Conservation (phyloP, 768 basidiomycete genomes). For the Neoboletus subvelutipes region DNA sequence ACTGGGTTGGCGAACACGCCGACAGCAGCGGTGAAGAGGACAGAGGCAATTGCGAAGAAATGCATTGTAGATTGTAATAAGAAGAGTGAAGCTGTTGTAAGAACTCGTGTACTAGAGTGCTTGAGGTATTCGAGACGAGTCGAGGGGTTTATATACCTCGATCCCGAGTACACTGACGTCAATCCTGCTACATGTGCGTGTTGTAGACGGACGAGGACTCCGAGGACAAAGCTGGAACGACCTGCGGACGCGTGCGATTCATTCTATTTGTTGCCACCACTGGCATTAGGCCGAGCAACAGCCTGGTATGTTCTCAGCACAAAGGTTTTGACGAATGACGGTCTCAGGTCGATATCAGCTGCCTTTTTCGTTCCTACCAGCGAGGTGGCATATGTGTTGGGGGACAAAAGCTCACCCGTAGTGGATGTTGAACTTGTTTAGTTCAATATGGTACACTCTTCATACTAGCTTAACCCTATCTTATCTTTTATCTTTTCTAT, state of each 20-base stretch:
- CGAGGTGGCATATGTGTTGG: not conserved
- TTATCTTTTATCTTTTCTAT: no score
- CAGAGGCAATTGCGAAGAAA: slow-evolving; percentile 7
- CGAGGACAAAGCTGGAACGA: not conserved
- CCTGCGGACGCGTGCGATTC: not conserved
- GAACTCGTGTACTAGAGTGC: slow-evolving; percentile 10
- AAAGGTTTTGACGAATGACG: not conserved
- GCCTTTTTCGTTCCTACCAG: not conserved
- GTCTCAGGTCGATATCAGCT: not conserved
- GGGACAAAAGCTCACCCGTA: not conserved
- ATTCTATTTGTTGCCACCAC: not conserved
- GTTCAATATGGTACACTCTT: no score
- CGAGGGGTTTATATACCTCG: slow-evolving; percentile 14
- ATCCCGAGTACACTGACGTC: not conserved
- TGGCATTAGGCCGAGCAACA: not conserved
- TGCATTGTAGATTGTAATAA: slow-evolving; percentile 10
- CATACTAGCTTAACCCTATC: no score
- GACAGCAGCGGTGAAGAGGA: slow-evolving; percentile 7
- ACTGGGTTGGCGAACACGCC: slow-evolving; percentile 12
- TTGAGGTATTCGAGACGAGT: not conserved
- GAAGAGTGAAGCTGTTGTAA: not conserved
- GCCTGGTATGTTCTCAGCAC: not conserved
- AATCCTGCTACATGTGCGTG: not conserved
- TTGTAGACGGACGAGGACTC: not conserved
- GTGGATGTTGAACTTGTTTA: no score